Evolutionary conservation across 1,139 yeast species (phyloP), one percentile per base, ranked within the genome.

Genomic region (Yamadazyma kanchanaburiensis): DNA sequence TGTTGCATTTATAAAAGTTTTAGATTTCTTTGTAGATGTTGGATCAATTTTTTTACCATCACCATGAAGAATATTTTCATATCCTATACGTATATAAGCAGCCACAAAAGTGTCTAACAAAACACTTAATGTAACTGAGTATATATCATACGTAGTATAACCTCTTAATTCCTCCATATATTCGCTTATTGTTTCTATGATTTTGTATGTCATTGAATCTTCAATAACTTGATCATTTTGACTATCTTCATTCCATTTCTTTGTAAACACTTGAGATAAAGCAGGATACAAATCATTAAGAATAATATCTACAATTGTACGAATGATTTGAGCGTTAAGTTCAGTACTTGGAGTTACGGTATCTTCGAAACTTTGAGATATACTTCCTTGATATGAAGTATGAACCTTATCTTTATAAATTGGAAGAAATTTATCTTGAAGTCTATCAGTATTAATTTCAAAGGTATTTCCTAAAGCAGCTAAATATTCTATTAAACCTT

Each of bases 401-500:
- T 84, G 81, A 10, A 87, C 89, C 48, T 80, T 69, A 3, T 72
- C 74, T 18, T 76, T 69, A 51, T 83, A 80, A 33, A 71, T 75
- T 11, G 79, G 76, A 15, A 82, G 68, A 32, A 87, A 78, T 25
- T 83, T 84, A 37, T 85, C 94, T 18, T 84, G 77, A 39, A 84
- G 74, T 40, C 84, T 80, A 15, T 91, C 94, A 13, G 89, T 84
- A 44, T 84, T 78, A 58, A 87, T 83, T 53, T 87, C 96, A 54
- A 84, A 94, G 38, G 74, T 64, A 39, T 88, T 88, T 3, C 94
- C 94, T 21, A 86, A 68, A 0, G 96, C 95, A 17, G 85, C 74
- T 34, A 85, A 62, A 53, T 88, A 88, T 48, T 88, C 96, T 24
- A 83, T 68, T 26, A 87, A 63, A 2, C 96, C 95, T 19, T 85